Percentiles rank a stretch among this genome's conserved stretches.
phyloP scores from a whole-genome alignment of 371 early-diverging fungal species.

The Cokeromyces recurvatus region DNA sequence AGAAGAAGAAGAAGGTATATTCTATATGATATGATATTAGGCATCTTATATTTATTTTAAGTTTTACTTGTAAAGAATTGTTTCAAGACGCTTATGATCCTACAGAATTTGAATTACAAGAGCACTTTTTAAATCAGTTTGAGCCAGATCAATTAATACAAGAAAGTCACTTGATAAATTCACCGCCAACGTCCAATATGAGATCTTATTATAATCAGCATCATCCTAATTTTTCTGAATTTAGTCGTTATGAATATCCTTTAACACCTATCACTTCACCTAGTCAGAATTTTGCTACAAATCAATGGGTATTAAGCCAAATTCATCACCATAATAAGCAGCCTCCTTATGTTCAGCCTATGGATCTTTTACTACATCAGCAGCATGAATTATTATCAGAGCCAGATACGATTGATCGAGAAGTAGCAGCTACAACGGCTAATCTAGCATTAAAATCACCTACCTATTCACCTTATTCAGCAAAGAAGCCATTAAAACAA shows the following conservation, averaged over 20 bases:
- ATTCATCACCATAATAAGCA: constrained; percentile 1
- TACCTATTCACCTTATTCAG: constrained; percentile 18
- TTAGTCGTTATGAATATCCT: constrained; percentile 17
- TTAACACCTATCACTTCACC: constrained; percentile 22
- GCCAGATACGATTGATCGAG: constrained; percentile 36
- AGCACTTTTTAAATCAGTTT: constrained; percentile 17
- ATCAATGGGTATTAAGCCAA: constrained; percentile 14
- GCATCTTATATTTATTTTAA: no score
- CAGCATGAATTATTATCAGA: constrained; percentile 26
- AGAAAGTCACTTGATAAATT: neutral
- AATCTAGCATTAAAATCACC: constrained; percentile 18
- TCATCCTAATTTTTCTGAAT: constrained; percentile 2
- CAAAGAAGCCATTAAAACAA: neutral
- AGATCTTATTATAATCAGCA: neutral
- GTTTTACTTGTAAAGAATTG: neutral
- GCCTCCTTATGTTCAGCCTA: constrained; percentile 15
- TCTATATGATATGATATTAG: no score
- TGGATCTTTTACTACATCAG: constrained; percentile 15
- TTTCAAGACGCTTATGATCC: constrained; percentile 20
- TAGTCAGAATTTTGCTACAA: constrained; percentile 4
- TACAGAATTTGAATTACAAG: constrained; percentile 14
- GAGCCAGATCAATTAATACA: constrained; percentile 14
- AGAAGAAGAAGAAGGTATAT: no score
- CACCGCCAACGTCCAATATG: neutral
- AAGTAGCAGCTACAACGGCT: constrained; percentile 37